These are phyloP conservation scores for Candida morakotiae DNA, from an alignment of 805 yeast genomes.

Conservation along the genomic window DNA sequence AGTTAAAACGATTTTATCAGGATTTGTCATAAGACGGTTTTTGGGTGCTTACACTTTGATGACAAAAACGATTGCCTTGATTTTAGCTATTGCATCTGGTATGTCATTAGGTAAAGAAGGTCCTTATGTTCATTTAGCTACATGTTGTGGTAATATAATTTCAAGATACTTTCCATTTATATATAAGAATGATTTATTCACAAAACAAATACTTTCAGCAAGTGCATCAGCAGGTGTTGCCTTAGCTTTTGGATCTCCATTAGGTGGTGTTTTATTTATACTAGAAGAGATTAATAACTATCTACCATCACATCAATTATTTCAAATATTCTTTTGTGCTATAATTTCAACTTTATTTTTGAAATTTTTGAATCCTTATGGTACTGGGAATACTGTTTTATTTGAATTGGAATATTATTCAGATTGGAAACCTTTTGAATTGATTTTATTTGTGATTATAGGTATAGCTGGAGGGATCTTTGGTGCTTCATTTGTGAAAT, in stretches of 20 bases:
- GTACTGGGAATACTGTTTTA: constrained; percentile 55
- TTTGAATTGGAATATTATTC: constrained; percentile 48
- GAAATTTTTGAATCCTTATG: constrained; percentile 53
- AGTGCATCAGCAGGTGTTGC: constrained; percentile 59
- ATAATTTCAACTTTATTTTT: constrained; percentile 49
- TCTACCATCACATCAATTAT: constrained; percentile 50
- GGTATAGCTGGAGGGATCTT: constrained; percentile 53
- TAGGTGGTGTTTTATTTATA: constrained; percentile 55
- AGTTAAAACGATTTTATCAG: constrained; percentile 56
- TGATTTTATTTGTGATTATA: constrained; percentile 40
- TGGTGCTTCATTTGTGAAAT: constrained; percentile 48
- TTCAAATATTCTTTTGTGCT: constrained; percentile 54
- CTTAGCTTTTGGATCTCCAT: constrained; percentile 56
- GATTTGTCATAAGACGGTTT: constrained; percentile 51
- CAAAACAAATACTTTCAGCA: constrained; percentile 52
- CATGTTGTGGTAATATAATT: constrained; percentile 55
- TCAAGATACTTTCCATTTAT: constrained; percentile 44
- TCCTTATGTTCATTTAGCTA: constrained; percentile 57
- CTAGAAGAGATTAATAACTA: constrained; percentile 56
- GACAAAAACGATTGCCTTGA: constrained; percentile 44
- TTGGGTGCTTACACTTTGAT: constrained; percentile 49
- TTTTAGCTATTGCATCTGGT: constrained; percentile 55
- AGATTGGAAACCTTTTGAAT: constrained; percentile 50
- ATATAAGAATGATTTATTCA: constrained; percentile 43
- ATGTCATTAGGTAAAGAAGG: constrained; percentile 59